Conservation (phyloP, 2,329 filamentous ascomycete species). For the Sarocladium strictum region DNA sequence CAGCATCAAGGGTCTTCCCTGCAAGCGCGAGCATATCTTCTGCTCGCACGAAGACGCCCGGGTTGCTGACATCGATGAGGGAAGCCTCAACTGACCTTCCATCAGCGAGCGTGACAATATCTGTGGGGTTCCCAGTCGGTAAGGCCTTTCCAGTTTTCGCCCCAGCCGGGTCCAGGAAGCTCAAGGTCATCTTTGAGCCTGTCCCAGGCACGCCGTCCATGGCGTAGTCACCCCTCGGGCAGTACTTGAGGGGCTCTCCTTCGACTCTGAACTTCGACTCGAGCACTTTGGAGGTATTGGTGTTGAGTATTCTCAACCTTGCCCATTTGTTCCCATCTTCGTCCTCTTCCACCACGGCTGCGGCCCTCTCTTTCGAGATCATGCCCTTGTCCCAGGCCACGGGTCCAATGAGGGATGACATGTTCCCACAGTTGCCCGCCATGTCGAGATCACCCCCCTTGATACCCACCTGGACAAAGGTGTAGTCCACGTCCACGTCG, state of each 20-base stretch:
- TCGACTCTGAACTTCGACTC: constrained; percentile 48
- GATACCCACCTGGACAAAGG: constrained; percentile 64
- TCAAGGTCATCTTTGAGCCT: constrained; percentile 47
- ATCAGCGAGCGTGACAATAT: constrained; percentile 36
- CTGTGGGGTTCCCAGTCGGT: constrained; percentile 46
- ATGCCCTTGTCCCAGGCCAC: constrained; percentile 26
- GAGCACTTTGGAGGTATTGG: constrained; percentile 63
- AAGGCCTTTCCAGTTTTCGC: constrained; percentile 51
- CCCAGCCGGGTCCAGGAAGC: constrained; percentile 54
- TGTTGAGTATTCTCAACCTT: constrained; percentile 60
- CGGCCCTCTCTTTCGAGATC: constrained; percentile 12
- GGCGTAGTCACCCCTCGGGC: constrained; percentile 40
- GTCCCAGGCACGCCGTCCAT: constrained; percentile 58
- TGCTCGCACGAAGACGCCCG: constrained; percentile 55
- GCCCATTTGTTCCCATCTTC: constrained; percentile 25
- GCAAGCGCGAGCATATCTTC: constrained; percentile 26
- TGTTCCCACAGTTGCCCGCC: constrained; percentile 71
- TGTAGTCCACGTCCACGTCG: constrained; percentile 60
- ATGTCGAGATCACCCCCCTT: constrained; percentile 55
- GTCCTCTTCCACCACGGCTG: constrained; percentile 14
- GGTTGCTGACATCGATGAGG: constrained; percentile 59
- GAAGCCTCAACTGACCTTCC: constrained; percentile 39
- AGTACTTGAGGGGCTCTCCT: constrained; percentile 34
- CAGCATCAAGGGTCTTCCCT: not conserved
- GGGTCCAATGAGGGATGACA: constrained; percentile 62